A percentile compares a stretch with the other conserved stretches of the same genome.
These are phyloP conservation scores for Omphalotus olearius DNA, from an alignment of 1,284 basidiomycete species.

Conservation along the genomic window DNA sequence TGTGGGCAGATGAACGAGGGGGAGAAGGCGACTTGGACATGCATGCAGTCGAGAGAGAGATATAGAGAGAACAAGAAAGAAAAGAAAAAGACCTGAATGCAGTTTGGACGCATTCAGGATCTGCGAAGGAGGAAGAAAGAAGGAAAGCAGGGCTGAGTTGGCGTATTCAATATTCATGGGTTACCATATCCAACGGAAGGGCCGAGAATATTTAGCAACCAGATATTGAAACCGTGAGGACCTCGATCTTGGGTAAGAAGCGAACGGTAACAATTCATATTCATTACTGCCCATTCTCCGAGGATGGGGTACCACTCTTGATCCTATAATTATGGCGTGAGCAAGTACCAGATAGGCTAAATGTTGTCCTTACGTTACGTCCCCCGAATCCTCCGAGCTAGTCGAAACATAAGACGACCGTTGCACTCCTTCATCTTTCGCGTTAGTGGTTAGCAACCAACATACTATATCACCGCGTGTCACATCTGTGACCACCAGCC, in stretches of 20 bases:
- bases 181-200: slow-evolving; percentile 14
- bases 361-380: too few relatives aligned
- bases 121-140: slow-evolving; percentile 19
- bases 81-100: slow-evolving; percentile 28
- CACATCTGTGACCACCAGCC: too few relatives aligned
- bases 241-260: slow-evolving; percentile 11
- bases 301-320: slow-evolving; percentile 3
- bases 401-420: neutral
- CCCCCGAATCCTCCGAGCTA: neutral
- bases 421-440: neutral
- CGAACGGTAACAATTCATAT: slow-evolving; percentile 15
- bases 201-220: slow-evolving; percentile 14
- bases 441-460: neutral
- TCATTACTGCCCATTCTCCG: slow-evolving; percentile 8
- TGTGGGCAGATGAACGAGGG: slow-evolving; percentile 22
- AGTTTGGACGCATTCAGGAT: slow-evolving; percentile 39
- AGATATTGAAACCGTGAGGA: slow-evolving; percentile 10
- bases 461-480: neutral
- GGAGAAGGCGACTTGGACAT: slow-evolving; percentile 44
- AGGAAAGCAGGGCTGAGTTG: slow-evolving; percentile 14
- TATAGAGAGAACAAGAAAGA: slow-evolving; percentile 25
- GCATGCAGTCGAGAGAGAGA: slow-evolving; percentile 21
- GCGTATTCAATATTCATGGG: slow-evolving; percentile 14
- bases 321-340: neutral
- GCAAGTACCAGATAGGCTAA: too few relatives aligned